A percentile compares a stretch with the other conserved stretches of the same genome.
Conservation (phyloP, 164 flowering plant species). For the Stephania yunnanensis region DNA sequence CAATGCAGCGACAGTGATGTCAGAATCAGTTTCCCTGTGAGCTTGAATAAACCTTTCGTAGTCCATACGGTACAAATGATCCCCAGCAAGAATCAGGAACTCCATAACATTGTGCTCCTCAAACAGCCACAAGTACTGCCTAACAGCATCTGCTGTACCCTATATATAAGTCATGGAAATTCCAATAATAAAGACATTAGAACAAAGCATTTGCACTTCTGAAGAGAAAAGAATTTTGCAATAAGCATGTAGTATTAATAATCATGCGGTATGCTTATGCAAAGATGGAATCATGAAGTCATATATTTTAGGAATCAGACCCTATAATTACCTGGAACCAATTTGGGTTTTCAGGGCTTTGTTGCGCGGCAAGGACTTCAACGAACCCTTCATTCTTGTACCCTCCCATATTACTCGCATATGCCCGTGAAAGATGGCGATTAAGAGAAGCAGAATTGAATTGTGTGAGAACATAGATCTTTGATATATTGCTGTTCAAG, state of each 20-base stretch:
- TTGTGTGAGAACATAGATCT: slow-evolving; percentile 86
- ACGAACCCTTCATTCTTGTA: slow-evolving; percentile 90
- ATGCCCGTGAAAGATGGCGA: slow-evolving; percentile 78
- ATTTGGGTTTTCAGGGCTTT: slow-evolving; percentile 90
- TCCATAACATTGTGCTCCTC: slow-evolving; percentile 87
- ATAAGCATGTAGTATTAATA: too few relatives aligned
- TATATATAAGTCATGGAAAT: slow-evolving; percentile 16
- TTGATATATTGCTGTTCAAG: slow-evolving; percentile 77
- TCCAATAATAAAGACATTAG: neutral
- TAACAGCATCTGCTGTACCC: slow-evolving; percentile 98
- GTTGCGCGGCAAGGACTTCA: slow-evolving; percentile 95
- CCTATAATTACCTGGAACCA: slow-evolving; percentile 73
- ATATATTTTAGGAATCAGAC: neutral
- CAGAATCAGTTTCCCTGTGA: slow-evolving; percentile 87
- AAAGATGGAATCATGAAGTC: neutral
- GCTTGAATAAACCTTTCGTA: slow-evolving; percentile 82
- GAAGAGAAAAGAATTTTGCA: too few relatives aligned
- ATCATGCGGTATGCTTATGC: neutral
- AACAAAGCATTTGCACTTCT: too few relatives aligned
- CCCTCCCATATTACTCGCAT: slow-evolving; percentile 78
- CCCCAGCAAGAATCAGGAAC: slow-evolving; percentile 81
- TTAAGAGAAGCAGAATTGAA: slow-evolving; percentile 94
- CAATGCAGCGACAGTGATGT: slow-evolving; percentile 87
- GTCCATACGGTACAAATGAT: slow-evolving; percentile 90
- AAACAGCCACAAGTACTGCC: slow-evolving; percentile 89